These are phyloP conservation scores for Cytospora mali DNA, from an alignment of 2,329 filamentous ascomycete genomes.

Conservation along the genomic window DNA sequence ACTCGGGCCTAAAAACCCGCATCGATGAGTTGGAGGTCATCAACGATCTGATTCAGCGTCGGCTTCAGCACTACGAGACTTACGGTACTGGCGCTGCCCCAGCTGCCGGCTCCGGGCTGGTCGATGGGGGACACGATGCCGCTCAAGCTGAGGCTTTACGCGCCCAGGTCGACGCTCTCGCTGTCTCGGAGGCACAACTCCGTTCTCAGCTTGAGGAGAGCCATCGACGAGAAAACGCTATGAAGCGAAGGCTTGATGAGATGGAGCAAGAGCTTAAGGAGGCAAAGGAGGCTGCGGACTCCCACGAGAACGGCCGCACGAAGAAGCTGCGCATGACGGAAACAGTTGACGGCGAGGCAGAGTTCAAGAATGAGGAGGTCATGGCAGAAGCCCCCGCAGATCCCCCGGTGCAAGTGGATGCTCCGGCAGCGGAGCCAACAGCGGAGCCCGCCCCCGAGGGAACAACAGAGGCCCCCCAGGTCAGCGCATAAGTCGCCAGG, in stretches of 20 bases:
- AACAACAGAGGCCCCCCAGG: slow-evolving; percentile 7
- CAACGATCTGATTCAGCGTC: slow-evolving; percentile 77
- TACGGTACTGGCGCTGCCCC: slow-evolving; percentile 59
- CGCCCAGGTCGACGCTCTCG: slow-evolving; percentile 54
- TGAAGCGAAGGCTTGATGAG: slow-evolving; percentile 82
- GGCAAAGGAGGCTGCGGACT: slow-evolving; percentile 34
- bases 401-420: not conserved
- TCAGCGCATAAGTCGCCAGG: not conserved
- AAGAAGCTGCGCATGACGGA: slow-evolving; percentile 39
- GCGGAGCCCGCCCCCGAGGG: slow-evolving; percentile 6
- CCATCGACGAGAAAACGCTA: slow-evolving; percentile 75
- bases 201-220: slow-evolving; percentile 72
- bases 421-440: slow-evolving; percentile 8
- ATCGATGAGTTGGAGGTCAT: slow-evolving; percentile 96
- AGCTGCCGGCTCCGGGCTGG: slow-evolving; percentile 16
- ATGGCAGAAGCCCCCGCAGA: slow-evolving; percentile 12
- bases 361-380: slow-evolving; percentile 1
- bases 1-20: slow-evolving; percentile 88
- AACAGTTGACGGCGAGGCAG: slow-evolving; percentile 6
- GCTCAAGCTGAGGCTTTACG: slow-evolving; percentile 62
- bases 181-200: slow-evolving; percentile 48
- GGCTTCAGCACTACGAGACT: slow-evolving; percentile 70
- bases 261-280: slow-evolving; percentile 63
- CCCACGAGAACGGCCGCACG: slow-evolving; percentile 34
- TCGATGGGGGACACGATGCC: slow-evolving; percentile 57